A percentile compares a stretch with the other conserved stretches of the same genome.
Evolutionary conservation across 1,284 basidiomycete genomes (phyloP).

Genomic region (Rhodotorula glutinis): DNA sequence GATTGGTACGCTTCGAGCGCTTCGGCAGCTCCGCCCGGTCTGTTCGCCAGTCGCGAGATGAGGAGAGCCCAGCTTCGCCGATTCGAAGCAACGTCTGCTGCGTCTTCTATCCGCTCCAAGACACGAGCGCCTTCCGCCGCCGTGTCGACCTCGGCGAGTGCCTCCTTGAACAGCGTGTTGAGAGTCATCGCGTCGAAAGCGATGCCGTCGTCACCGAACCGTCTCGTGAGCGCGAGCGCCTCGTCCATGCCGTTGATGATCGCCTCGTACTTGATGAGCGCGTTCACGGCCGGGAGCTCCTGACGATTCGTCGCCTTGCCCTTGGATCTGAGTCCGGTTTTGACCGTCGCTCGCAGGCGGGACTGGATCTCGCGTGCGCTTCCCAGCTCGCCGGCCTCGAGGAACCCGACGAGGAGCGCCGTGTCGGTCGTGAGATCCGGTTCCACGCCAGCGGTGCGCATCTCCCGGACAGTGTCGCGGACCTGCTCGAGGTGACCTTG

Average conservation of each 20-base stretch:
- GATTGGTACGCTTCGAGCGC: slow-evolving; percentile 28
- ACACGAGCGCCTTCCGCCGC: slow-evolving; percentile 16
- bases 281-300: slow-evolving; percentile 29
- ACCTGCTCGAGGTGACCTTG: slow-evolving; percentile 11
- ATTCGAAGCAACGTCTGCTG: slow-evolving; percentile 12
- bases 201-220: slow-evolving; percentile 8
- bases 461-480: slow-evolving; percentile 13
- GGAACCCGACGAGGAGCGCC: slow-evolving; percentile 33
- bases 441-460: slow-evolving; percentile 13
- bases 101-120: slow-evolving; percentile 27
- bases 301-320: neutral
- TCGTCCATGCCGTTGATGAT: slow-evolving; percentile 8
- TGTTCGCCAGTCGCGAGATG: slow-evolving; percentile 12
- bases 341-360: slow-evolving; percentile 2
- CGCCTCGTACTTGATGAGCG: slow-evolving; percentile 28
- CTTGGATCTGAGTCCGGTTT: neutral
- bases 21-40: slow-evolving; percentile 5
- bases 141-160: neutral
- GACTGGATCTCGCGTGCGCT: slow-evolving; percentile 18
- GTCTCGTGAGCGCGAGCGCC: slow-evolving; percentile 9
- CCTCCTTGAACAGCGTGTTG: slow-evolving; percentile 26
- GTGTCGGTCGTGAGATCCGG: slow-evolving; percentile 33
- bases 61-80: slow-evolving; percentile 23
- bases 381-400: slow-evolving; percentile 25
- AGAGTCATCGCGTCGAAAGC: slow-evolving; percentile 20